phyloP scores from a whole-genome alignment of 768 basidiomycete species.

The Strobilomyces dryophilus region DNA sequence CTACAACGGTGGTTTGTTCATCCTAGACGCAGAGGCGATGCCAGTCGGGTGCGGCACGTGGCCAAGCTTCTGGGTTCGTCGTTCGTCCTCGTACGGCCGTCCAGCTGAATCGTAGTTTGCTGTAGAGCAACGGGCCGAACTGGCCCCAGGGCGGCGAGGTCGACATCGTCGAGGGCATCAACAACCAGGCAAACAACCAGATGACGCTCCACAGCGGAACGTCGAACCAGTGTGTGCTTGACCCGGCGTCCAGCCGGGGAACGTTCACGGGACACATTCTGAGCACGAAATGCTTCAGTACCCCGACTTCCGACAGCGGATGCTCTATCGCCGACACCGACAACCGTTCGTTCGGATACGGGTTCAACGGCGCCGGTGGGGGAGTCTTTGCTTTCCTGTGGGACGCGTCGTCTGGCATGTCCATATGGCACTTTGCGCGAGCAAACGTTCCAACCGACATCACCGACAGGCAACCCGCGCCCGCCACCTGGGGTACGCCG shows the following conservation, averaged over 20 bases:
- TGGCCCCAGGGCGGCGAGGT: slow-evolving; percentile 61
- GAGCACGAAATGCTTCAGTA: slow-evolving; percentile 37
- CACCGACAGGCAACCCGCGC: slow-evolving; percentile 37
- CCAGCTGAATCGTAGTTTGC: background rate
- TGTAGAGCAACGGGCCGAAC: slow-evolving; percentile 42
- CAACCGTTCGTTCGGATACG: slow-evolving; percentile 36
- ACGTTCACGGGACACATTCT: slow-evolving; percentile 23
- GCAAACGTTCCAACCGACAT: slow-evolving; percentile 48
- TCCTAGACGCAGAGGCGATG: slow-evolving; percentile 66
- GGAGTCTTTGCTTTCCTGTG: slow-evolving; percentile 60
- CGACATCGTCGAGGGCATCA: slow-evolving; percentile 72
- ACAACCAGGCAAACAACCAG: slow-evolving; percentile 54
- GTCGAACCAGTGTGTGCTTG: slow-evolving; percentile 30
- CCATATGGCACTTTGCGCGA: slow-evolving; percentile 54
- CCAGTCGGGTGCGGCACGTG: slow-evolving; percentile 63
- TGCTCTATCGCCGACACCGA: slow-evolving; percentile 44
- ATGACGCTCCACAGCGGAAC: slow-evolving; percentile 59
- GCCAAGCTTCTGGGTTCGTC: slow-evolving; percentile 53
- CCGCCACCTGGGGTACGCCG: slow-evolving; percentile 47
- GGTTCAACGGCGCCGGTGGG: slow-evolving; percentile 34
- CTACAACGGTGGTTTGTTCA: slow-evolving; percentile 63
- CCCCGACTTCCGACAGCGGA: slow-evolving; percentile 38
- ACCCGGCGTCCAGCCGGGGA: slow-evolving; percentile 7
- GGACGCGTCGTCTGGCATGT: slow-evolving; percentile 43
- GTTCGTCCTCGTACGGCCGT: background rate